A percentile compares a stretch with the other conserved stretches of the same genome.
Conservation (phyloP, 148 eudicot species). For the Euryodendron excelsum region DNA sequence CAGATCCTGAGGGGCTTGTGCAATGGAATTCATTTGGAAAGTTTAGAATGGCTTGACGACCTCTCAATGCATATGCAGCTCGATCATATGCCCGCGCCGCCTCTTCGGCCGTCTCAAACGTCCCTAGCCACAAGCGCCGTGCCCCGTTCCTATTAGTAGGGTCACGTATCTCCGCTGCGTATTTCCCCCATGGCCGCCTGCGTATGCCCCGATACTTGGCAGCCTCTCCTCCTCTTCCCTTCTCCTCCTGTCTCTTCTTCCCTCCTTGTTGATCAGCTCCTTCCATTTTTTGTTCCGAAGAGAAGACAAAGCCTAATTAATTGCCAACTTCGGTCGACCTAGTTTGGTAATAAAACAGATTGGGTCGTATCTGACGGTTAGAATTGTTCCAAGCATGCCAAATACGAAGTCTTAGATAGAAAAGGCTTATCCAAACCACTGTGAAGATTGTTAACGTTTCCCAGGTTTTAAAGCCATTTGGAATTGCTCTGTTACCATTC, state of each 20-base stretch:
- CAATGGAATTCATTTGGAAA: slow-evolving; percentile 16
- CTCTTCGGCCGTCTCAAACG: slow-evolving; percentile 20
- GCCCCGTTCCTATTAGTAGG: slow-evolving; percentile 14
- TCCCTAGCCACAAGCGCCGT: slow-evolving; percentile 28
- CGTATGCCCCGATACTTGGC: slow-evolving; percentile 20
- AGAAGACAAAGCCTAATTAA: neutral
- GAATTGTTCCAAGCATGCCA: neutral
- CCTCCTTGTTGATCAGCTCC: neutral
- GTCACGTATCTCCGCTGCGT: slow-evolving; percentile 24
- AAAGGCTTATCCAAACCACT: neutral
- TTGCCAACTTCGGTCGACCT: no score
- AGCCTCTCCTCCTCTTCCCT: neutral
- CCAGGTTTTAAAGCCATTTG: neutral
- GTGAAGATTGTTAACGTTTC: neutral
- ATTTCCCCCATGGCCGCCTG: slow-evolving; percentile 27
- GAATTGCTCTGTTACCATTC: no score
- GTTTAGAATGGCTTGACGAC: slow-evolving; percentile 24
- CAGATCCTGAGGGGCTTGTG: neutral
- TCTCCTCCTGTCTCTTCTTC: neutral
- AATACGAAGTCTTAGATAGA: neutral
- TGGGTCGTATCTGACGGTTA: slow-evolving; percentile 5
- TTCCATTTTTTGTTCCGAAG: neutral
- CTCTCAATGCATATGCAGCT: slow-evolving; percentile 24
- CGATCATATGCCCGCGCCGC: slow-evolving; percentile 31
- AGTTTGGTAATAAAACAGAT: neutral